Percentiles rank a stretch among this genome's conserved stretches.
Evolutionary conservation across 208 protist species (phyloP).

Genomic region (Acanthamoeba lenticulata): DNA sequence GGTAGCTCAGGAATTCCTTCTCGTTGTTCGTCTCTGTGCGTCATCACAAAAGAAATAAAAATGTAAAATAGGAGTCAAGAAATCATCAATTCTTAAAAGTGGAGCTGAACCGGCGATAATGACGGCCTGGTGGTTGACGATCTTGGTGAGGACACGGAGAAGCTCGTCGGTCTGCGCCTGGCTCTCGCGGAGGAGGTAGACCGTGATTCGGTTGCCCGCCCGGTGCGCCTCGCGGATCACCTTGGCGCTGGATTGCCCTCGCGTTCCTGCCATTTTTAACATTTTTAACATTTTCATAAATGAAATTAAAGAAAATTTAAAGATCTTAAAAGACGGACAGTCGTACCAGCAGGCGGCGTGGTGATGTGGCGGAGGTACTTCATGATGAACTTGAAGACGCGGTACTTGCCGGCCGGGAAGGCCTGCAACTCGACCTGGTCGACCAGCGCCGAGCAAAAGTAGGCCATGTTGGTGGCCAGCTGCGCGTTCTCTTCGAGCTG

Average conservation of each 20-base stretch:
- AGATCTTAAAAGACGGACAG: neutral
- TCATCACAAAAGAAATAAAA: neutral
- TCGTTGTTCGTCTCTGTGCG: constrained; percentile 22
- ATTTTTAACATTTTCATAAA: neutral
- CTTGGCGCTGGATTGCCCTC: neutral
- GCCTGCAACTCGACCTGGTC: constrained; percentile 34
- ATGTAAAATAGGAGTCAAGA: neutral
- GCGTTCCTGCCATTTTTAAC: too few relatives aligned
- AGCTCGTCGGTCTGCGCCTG: neutral
- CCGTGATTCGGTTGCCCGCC: constrained; percentile 37
- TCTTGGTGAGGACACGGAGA: constrained; percentile 22
- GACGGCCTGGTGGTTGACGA: constrained; percentile 42
- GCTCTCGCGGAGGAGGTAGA: constrained; percentile 40
- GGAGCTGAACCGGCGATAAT: neutral
- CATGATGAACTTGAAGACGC: constrained; percentile 57
- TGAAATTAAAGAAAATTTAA: neutral
- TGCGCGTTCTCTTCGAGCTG: constrained; percentile 36
- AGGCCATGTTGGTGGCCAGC: constrained; percentile 4
- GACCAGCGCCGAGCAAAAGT: constrained; percentile 49
- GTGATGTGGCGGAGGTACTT: constrained; percentile 29
- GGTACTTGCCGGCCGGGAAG: constrained; percentile 44
- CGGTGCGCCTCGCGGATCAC: neutral
- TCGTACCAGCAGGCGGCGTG: neutral
- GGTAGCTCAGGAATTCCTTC: constrained; percentile 55
- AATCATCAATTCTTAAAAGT: neutral